Base-by-base conservation (phyloP, 163 green algal species). In the Coccomyxa subellipsoidea region DNA sequence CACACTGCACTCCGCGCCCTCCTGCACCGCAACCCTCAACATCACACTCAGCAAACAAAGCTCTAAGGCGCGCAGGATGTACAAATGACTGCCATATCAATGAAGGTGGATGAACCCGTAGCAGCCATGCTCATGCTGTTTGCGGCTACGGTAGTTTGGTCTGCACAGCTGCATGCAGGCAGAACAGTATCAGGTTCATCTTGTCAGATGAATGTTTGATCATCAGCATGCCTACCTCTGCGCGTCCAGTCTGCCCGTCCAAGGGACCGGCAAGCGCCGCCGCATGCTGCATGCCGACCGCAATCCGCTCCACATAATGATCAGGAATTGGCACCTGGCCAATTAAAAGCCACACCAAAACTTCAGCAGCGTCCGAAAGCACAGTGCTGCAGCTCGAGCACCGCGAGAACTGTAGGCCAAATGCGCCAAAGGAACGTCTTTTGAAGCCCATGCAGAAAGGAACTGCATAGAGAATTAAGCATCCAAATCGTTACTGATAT, bases 201-300 rank as follows among this genome's bases (percentile, higher is more conserved):
- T 2, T 75, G 69, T 23, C 4, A 23, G 69, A n/a, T n/a, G n/a
- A n/a, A n/a, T n/a, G n/a, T n/a, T n/a, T n/a, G n/a, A n/a, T n/a
- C n/a, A n/a, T n/a, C n/a, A n/a, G n/a, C n/a, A n/a, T n/a, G 35
- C 71, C 12, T 31, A 31, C 77, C 25, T 6, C 25, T 18, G 53
- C 35, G 27, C 35, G 34, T 12, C 70, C 34, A 27, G 35, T 39
- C 25, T 54, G 34, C 38, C 69, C 76, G 31, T 87, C 86, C 69
- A 86, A n/a, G 7, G 86, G 81, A 34, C 81, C 89, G 0, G 85
- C 93, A 10, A 92, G 83, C 0, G 87, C 93, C 32, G 89, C 87
- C 8, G 92, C 92, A 82, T 97, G 93, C 38, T 95, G 92, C 85
- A 92, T 90, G 78, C 93, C 93, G 21, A 86, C 92, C 6, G 90